Conservation (phyloP, 441 rosid genomes). For the Syzygium syzygioides region DNA sequence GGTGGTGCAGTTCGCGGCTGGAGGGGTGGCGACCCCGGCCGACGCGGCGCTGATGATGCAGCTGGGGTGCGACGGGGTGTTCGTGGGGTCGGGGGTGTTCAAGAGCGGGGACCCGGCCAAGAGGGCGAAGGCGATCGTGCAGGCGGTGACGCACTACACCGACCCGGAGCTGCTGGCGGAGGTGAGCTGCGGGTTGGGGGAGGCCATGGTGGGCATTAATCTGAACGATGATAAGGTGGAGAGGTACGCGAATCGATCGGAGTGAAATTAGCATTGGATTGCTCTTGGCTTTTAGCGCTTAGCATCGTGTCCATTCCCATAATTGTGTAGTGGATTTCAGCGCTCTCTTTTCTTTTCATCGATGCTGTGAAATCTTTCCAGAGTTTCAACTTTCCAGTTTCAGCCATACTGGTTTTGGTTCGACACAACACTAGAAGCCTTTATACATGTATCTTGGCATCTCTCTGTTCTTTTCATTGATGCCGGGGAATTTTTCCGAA, state of each 20-base stretch:
- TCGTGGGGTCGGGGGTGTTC: conserved; percentile 90
- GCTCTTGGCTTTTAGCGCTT: background rate
- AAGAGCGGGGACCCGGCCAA: conserved; percentile 89
- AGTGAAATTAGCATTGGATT: conserved; percentile 2
- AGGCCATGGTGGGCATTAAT: conserved; percentile 97
- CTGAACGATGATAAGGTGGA: conserved; percentile 77
- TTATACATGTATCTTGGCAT: background rate
- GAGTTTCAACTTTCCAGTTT: background rate
- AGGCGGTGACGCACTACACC: conserved; percentile 89
- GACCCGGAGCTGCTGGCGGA: conserved; percentile 82
- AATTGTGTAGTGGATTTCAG: background rate
- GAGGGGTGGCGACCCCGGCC: conserved; percentile 95
- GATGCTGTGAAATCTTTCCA: background rate
- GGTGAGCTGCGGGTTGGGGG: conserved; percentile 27
- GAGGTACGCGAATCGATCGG: conserved; percentile 85
- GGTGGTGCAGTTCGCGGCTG: conserved; percentile 96
- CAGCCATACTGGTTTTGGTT: background rate
- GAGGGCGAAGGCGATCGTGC: conserved; percentile 90
- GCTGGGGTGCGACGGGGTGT: conserved; percentile 89
- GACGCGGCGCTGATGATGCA: conserved; percentile 99
- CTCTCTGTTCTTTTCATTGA: background rate
- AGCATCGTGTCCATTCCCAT: background rate
- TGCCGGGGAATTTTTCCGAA: background rate
- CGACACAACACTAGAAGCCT: background rate
- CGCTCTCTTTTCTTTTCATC: background rate